A percentile compares a stretch with the other conserved stretches of the same genome.
phyloP scores from a whole-genome alignment of 2,329 filamentous ascomycete genomes.

The Penicillium sp. region DNA sequence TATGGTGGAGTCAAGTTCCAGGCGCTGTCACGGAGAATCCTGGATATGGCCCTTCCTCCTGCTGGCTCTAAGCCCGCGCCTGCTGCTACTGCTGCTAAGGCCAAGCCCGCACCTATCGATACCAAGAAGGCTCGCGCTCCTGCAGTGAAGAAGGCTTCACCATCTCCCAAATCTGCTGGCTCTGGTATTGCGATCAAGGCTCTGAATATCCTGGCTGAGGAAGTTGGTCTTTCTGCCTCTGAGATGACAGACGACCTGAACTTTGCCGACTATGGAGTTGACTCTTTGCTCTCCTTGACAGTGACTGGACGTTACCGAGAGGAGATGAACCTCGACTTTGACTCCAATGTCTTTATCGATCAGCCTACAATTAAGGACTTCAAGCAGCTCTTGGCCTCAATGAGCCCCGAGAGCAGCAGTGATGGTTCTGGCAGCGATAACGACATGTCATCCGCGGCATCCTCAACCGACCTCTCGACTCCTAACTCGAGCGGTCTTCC shows the following conservation, averaged over 20 bases:
- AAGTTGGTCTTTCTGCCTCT: constrained; percentile 57
- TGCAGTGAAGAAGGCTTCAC: constrained; percentile 21
- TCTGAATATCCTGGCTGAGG: constrained; percentile 41
- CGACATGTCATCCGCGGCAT: constrained; percentile 30
- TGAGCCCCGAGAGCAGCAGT: constrained; percentile 31
- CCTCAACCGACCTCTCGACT: constrained; percentile 35
- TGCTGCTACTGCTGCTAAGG: constrained; percentile 14
- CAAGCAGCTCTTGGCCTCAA: constrained; percentile 54
- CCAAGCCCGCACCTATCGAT: constrained; percentile 24
- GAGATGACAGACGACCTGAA: constrained; percentile 61
- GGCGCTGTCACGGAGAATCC: constrained; percentile 40
- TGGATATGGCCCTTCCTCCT: constrained; percentile 44
- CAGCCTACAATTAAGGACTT: constrained; percentile 61
- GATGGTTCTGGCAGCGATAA: constrained; percentile 31
- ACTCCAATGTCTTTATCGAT: constrained; percentile 61
- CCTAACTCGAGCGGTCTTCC: constrained; percentile 34
- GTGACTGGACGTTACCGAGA: constrained; percentile 64
- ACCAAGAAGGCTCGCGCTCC: constrained; percentile 29
- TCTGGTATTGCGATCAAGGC: constrained; percentile 35
- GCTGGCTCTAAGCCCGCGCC: constrained; percentile 25
- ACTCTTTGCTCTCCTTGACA: constrained; percentile 61
- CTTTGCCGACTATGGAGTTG: constrained; percentile 63
- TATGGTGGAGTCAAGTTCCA: constrained; percentile 51
- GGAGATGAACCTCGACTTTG: constrained; percentile 60
- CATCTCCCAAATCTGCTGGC: constrained; percentile 30